These are phyloP conservation scores for Nicotiana sylvestris DNA, from an alignment of 257 asterid genomes.

Conservation along the genomic window DNA sequence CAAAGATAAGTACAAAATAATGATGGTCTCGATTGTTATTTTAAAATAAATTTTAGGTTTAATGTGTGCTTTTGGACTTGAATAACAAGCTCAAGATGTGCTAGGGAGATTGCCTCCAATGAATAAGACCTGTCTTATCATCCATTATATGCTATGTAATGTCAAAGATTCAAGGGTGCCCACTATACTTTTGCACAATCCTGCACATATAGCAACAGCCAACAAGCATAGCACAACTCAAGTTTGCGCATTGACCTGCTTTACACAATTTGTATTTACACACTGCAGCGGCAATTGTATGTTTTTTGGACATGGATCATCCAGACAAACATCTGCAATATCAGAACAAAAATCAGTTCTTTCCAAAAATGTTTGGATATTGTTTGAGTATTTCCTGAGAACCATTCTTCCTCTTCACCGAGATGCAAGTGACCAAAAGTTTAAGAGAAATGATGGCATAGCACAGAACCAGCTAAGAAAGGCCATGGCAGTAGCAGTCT, in stretches of 20 bases:
- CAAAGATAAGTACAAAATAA: no score
- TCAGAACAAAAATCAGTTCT: background rate
- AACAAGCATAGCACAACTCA: background rate
- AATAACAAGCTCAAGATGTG: background rate
- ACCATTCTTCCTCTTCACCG: slow-evolving; percentile 28
- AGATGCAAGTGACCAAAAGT: slow-evolving; percentile 92
- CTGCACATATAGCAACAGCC: background rate
- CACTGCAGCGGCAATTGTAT: background rate
- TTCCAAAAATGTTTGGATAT: background rate
- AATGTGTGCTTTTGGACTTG: no score
- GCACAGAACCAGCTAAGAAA: slow-evolving; percentile 93
- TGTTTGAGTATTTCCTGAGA: background rate
- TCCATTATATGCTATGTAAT: background rate
- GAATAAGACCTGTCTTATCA: no score
- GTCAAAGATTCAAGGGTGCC: background rate
- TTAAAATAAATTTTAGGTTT: no score
- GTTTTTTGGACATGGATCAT: background rate
- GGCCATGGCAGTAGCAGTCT: slow-evolving; percentile 94
- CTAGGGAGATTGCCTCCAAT: background rate
- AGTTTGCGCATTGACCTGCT: background rate
- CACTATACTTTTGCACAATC: background rate
- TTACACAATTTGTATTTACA: slow-evolving; percentile 3
- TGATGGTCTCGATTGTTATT: no score
- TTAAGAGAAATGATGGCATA: slow-evolving; percentile 73
- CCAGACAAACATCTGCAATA: background rate